A percentile compares a stretch with the other conserved stretches of the same genome.
These are phyloP conservation scores for Malus asiatica DNA, from an alignment of 306 rosid genomes.

Conservation along the genomic window DNA sequence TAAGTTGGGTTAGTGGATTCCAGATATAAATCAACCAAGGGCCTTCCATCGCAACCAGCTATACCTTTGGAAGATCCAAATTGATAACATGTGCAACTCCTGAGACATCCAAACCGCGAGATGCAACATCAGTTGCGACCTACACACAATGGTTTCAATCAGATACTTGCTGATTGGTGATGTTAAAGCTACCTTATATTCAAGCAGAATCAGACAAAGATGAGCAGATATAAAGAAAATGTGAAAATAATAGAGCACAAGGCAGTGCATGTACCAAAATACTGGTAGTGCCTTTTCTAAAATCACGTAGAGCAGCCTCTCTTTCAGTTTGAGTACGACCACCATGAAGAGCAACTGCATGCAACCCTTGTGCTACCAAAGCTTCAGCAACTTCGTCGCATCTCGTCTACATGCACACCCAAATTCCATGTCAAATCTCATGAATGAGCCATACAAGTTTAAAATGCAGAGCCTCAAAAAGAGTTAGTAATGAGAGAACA, in stretches of 20 bases:
- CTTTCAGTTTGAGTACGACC: constrained; percentile 83
- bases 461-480: not conserved
- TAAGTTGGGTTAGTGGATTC: constrained; percentile 5
- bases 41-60: not conserved
- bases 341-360: constrained; percentile 86
- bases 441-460: not conserved
- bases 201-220: not conserved
- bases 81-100: constrained; percentile 87
- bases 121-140: constrained; percentile 94
- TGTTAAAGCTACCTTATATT: not conserved
- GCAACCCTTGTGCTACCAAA: constrained; percentile 73
- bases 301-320: constrained; percentile 73
- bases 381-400: constrained; percentile 83
- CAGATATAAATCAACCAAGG: constrained; percentile 13
- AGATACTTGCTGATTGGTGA: constrained; percentile 3
- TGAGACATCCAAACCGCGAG: constrained; percentile 89
- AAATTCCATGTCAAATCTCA: constrained; percentile 3
- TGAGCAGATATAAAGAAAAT: not conserved
- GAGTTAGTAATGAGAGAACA: not conserved
- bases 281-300: constrained; percentile 66
- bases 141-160: constrained; percentile 21
- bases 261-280: constrained; percentile 48
- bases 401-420: constrained; percentile 49
- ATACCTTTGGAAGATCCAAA: constrained; percentile 93
- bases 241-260: not conserved